Conservation (phyloP, 169 alveolate species). For the Cyclospora cayetanensis region DNA sequence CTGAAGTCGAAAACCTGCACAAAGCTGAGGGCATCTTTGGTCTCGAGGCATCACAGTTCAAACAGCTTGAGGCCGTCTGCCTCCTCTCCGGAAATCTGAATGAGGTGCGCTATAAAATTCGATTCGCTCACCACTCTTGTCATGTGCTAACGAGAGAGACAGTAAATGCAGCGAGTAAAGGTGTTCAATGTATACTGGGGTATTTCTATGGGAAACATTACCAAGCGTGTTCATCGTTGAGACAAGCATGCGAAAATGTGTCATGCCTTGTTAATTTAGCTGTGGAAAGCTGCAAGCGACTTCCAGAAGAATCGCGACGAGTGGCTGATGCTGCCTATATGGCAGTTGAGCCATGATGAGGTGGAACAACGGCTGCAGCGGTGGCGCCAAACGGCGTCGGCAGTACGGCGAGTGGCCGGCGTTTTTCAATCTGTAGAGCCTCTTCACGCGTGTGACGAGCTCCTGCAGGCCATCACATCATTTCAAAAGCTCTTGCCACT, state of each 20-base stretch:
- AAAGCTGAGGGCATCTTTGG: constrained; percentile 71
- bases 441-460: constrained; percentile 51
- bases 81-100: constrained; percentile 39
- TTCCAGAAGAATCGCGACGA: constrained; percentile 10
- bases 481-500: constrained; percentile 54
- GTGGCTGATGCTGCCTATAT: constrained; percentile 3
- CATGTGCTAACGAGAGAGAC: not conserved
- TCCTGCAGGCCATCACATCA: constrained; percentile 40
- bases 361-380: constrained; percentile 50
- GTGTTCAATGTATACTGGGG: not conserved
- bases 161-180: not conserved
- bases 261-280: constrained; percentile 17
- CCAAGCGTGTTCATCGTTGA: not conserved
- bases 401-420: constrained; percentile 41
- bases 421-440: constrained; percentile 57
- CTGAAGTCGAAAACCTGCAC: constrained; percentile 22
- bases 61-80: constrained; percentile 51
- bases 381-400: constrained; percentile 57
- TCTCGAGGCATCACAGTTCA: constrained; percentile 66
- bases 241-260: too few species aligned
- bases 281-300: constrained; percentile 44
- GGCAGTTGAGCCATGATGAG: constrained; percentile 29
- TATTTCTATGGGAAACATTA: not conserved
- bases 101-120: constrained; percentile 6
- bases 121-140: not conserved